Percentiles rank a stretch among this genome's conserved stretches.
Conservation (phyloP, 2,329 filamentous ascomycete species). For the Domatiomyces catenatus region DNA sequence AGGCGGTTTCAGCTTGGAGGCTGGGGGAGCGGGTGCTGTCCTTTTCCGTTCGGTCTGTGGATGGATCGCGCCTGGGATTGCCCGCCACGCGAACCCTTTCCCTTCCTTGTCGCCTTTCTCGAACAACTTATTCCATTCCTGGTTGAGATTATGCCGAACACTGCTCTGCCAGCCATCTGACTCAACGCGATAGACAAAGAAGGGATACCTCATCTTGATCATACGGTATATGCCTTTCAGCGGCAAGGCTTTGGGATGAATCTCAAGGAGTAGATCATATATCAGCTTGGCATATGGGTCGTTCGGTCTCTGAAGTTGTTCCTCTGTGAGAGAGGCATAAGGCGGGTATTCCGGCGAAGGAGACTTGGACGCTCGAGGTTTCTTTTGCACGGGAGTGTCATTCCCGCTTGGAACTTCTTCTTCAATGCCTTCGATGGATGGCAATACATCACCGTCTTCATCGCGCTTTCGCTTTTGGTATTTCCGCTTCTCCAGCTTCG, state of each 20-base stretch:
- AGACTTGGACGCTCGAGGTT: conserved; percentile 33
- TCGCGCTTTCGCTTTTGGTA: conserved; percentile 35
- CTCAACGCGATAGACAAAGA: conserved; percentile 45
- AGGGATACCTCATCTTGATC: conserved; percentile 48
- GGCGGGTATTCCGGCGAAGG: conserved; percentile 47
- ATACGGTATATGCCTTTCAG: conserved; percentile 52
- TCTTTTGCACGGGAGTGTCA: conserved; percentile 20
- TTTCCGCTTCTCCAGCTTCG: conserved; percentile 28
- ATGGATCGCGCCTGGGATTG: conserved; percentile 33
- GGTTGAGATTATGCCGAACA: conserved; percentile 48
- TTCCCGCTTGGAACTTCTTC: conserved; percentile 10
- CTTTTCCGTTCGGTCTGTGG: conserved; percentile 14
- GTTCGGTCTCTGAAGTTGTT: conserved; percentile 46
- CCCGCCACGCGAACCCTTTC: conserved; percentile 49
- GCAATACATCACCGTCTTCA: conserved; percentile 28
- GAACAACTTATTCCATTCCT: conserved; percentile 39
- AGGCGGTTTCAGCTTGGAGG: conserved; percentile 13
- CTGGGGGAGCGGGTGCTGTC: conserved; percentile 10
- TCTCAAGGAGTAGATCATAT: conserved; percentile 42
- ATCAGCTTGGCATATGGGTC: conserved; percentile 50
- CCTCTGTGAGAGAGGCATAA: conserved; percentile 43
- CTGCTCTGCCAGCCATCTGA: conserved; percentile 53
- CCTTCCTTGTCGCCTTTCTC: conserved; percentile 45
- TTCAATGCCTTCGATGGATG: conserved; percentile 25
- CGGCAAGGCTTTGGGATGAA: conserved; percentile 41